Evolutionary conservation across 1,284 basidiomycete species (phyloP).

Genomic region (Agroathelia rolfsii): DNA sequence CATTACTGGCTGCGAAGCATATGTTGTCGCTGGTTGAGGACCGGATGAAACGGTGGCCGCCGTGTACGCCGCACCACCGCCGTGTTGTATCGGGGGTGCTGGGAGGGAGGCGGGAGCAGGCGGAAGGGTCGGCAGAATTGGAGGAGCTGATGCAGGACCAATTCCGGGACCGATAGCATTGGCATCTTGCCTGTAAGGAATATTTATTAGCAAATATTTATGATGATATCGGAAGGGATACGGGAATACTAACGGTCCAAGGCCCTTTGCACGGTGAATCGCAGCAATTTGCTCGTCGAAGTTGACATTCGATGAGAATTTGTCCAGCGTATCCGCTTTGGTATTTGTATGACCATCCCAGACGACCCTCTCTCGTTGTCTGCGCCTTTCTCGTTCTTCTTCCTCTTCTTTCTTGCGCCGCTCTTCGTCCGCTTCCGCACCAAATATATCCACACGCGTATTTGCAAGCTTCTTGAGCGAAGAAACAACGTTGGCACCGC

Average conservation of each 20-base stretch:
- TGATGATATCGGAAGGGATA: constrained; percentile 6
- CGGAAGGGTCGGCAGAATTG: constrained; percentile 49
- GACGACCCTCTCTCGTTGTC: constrained; percentile 84
- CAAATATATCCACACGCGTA: constrained; percentile 91
- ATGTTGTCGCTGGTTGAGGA: constrained; percentile 69
- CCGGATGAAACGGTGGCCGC: constrained; percentile 73
- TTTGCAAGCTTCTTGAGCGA: constrained; percentile 86
- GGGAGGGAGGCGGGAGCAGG: constrained; percentile 58
- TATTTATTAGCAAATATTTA: constrained; percentile 12
- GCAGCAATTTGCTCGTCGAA: constrained; percentile 94
- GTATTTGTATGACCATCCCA: constrained; percentile 95
- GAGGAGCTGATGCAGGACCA: constrained; percentile 64
- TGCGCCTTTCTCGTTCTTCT: constrained; percentile 66
- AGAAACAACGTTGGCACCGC: constrained; percentile 85
- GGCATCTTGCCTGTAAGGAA: constrained; percentile 45
- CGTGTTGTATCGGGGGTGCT: constrained; percentile 42
- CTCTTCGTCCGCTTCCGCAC: constrained; percentile 84
- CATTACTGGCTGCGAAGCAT: constrained; percentile 58
- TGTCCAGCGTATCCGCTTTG: constrained; percentile 80
- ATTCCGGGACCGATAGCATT: constrained; percentile 78
- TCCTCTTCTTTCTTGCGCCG: constrained; percentile 78
- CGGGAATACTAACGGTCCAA: constrained; percentile 55
- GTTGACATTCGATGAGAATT: constrained; percentile 84
- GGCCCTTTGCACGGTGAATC: constrained; percentile 82
- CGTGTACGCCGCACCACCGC: constrained; percentile 38